phyloP scores from a whole-genome alignment of 139 green algal species.

The Deuterostichococcus epilithicus region DNA sequence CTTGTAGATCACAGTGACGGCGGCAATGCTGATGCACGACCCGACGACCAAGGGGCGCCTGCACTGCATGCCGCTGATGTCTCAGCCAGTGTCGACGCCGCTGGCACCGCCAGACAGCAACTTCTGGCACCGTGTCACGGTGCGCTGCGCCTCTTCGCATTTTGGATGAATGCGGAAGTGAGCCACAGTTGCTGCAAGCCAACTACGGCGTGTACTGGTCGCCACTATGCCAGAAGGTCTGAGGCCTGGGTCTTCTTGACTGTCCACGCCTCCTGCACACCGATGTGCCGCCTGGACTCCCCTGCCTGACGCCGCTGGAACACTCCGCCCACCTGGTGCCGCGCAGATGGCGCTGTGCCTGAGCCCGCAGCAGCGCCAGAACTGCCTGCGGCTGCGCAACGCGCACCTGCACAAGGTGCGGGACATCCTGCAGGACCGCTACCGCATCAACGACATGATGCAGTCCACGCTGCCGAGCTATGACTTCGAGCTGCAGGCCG shows the following conservation, averaged over 20 bases:
- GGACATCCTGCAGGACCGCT: slow-evolving; percentile 5
- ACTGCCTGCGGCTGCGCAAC: slow-evolving; percentile 28
- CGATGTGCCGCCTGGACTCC: neutral
- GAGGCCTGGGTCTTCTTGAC: neutral
- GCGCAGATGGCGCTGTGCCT: slow-evolving; percentile 31
- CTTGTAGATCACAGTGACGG: slow-evolving; percentile 16
- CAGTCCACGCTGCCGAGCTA: neutral
- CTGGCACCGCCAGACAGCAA: slow-evolving; percentile 23
- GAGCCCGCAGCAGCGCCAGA: slow-evolving; percentile 21
- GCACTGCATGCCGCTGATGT: slow-evolving; percentile 4
- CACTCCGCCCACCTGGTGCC: neutral
- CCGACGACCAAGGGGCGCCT: slow-evolving; percentile 1
- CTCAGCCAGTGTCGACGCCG: neutral
- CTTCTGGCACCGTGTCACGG: slow-evolving; percentile 37
- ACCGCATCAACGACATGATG: slow-evolving; percentile 2
- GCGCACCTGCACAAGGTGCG: slow-evolving; percentile 35
- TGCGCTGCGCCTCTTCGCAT: slow-evolving; percentile 18
- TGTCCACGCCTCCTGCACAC: too few relatives aligned
- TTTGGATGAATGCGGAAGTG: neutral
- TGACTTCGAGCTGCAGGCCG: neutral
- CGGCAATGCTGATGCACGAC: slow-evolving; percentile 21
- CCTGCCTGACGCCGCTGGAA: neutral
- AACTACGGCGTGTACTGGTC: too few relatives aligned
- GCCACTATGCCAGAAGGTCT: too few relatives aligned
- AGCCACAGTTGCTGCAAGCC: neutral